Percentiles rank a stretch among this genome's conserved stretches.
Evolutionary conservation across 2,329 filamentous ascomycete genomes (phyloP).

Genomic region (Fusarium irregulare): DNA sequence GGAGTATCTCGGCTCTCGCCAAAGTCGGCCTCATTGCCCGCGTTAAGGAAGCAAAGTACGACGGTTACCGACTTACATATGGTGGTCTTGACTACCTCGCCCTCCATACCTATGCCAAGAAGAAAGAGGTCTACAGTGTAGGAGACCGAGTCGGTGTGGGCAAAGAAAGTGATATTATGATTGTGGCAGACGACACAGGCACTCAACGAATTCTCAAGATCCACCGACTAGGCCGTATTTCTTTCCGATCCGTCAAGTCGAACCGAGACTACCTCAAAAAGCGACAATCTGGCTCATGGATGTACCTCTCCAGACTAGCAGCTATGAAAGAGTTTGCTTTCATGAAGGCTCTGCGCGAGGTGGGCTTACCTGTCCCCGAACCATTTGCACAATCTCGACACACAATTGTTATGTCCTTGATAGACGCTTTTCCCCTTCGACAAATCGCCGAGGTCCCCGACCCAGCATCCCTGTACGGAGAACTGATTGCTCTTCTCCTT

Average conservation of each 20-base stretch:
- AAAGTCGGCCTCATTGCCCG: constrained; percentile 92
- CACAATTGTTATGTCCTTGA: constrained; percentile 94
- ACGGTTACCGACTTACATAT: constrained; percentile 96
- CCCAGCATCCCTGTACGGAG: constrained; percentile 87
- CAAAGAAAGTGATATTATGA: constrained; percentile 97
- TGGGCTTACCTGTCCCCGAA: constrained; percentile 89
- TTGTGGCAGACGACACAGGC: constrained; percentile 84
- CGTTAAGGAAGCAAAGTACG: constrained; percentile 96
- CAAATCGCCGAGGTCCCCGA: constrained; percentile 88
- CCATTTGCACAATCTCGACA: constrained; percentile 91
- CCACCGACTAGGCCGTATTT: constrained; percentile 93
- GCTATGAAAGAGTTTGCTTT: constrained; percentile 96
- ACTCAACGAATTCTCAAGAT: constrained; percentile 91
- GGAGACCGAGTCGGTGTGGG: constrained; percentile 95
- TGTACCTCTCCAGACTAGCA: constrained; percentile 95
- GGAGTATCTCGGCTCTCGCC: constrained; percentile 87
- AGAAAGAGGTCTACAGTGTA: constrained; percentile 86
- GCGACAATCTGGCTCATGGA: constrained; percentile 85
- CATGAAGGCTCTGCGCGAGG: constrained; percentile 85
- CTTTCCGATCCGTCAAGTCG: constrained; percentile 94
- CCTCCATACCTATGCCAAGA: constrained; percentile 86
- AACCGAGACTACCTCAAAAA: constrained; percentile 96
- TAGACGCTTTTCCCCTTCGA: constrained; percentile 91
- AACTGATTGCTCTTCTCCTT: constrained; percentile 88
- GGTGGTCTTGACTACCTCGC: constrained; percentile 98